Conservation (phyloP, 495 filamentous ascomycete species). For the Bryoglossum gracile region DNA sequence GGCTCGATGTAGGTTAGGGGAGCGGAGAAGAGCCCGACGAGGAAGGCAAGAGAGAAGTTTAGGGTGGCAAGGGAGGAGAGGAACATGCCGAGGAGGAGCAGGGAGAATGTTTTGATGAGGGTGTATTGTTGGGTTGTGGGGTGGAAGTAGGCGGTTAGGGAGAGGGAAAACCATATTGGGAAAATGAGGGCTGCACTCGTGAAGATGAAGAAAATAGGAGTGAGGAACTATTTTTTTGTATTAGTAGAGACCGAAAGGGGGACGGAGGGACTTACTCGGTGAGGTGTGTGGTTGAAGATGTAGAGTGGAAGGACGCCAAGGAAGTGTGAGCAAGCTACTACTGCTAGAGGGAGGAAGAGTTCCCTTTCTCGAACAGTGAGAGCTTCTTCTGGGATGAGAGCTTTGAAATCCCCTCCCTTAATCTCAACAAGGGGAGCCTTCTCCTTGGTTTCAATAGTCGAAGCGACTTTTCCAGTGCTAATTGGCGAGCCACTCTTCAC, state of each 20-base stretch:
- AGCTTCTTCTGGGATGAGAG: slow-evolving; percentile 20
- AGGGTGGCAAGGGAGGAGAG: slow-evolving; percentile 90
- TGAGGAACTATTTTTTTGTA: slow-evolving; percentile 45
- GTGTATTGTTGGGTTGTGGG: slow-evolving; percentile 63
- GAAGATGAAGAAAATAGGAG: slow-evolving; percentile 50
- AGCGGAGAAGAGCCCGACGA: slow-evolving; percentile 69
- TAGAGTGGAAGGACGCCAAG: slow-evolving; percentile 79
- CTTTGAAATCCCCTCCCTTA: slow-evolving; percentile 16
- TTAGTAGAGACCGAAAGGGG: background rate
- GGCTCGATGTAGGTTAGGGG: slow-evolving; percentile 68
- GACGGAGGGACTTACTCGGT: slow-evolving; percentile 46
- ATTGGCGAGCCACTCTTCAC: slow-evolving; percentile 61
- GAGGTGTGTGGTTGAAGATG: slow-evolving; percentile 69
- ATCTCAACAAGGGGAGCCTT: slow-evolving; percentile 20
- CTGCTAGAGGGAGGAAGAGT: slow-evolving; percentile 67
- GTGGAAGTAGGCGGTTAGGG: slow-evolving; percentile 39
- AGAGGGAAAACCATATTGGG: slow-evolving; percentile 47
- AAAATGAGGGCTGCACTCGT: slow-evolving; percentile 50
- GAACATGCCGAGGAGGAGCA: slow-evolving; percentile 83
- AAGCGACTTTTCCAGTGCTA: slow-evolving; percentile 18
- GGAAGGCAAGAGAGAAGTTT: slow-evolving; percentile 88
- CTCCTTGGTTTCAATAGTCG: slow-evolving; percentile 11
- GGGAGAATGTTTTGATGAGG: slow-evolving; percentile 83
- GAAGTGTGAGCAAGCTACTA: slow-evolving; percentile 66
- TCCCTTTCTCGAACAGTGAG: slow-evolving; percentile 53